Base-by-base conservation (phyloP, 2,329 filamentous ascomycete species). In the Penicillium sp. region DNA sequence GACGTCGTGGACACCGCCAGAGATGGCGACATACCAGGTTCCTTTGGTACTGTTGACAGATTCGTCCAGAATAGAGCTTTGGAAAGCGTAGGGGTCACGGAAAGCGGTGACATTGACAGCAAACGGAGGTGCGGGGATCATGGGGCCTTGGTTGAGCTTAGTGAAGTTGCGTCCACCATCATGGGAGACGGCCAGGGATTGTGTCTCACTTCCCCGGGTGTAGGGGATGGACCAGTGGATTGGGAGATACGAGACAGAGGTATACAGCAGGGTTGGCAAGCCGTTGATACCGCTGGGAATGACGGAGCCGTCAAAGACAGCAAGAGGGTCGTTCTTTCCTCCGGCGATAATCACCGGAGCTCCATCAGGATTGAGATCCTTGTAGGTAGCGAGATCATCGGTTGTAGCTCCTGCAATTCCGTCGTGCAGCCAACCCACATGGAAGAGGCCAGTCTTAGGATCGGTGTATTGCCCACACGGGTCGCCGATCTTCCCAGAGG, bases 111-210 rank as follows among this genome's bases (percentile, higher is more conserved):
- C 57, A n/a, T 65, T 56, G 9, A 60, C 10, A 8, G 52, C 59
- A 29, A 58, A 55, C 0, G 66, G 65, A 21, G 63, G 62, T 4
- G 41, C 19, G 5, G 71, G 69, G 54, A 82, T 77, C 54, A 81
- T 69, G 2, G 80, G 79, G 49, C 81, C 81, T 52, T 73, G 74
- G 13, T 68, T 73, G 49, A 80, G 78, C 55, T 81, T 69, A 57
- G 78, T 65, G 76, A 78, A 82, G 10, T 78, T 80, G 57, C 73
- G 57, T 29, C 80, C 80, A 35, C 78, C 78, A 51, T 82, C 78
- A 19, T 68, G 71, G 13, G 77, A 79, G 23, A 75, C 73, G 2
- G 77, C 79, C 19, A 81, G 61, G 44, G 74, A 75, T 57, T 81
- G 79, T 1, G 73, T 77, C 62, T 82, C 79, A 2, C 78, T 79